Conservation (phyloP, 805 yeast species). For the Starmerella riodocensis region DNA sequence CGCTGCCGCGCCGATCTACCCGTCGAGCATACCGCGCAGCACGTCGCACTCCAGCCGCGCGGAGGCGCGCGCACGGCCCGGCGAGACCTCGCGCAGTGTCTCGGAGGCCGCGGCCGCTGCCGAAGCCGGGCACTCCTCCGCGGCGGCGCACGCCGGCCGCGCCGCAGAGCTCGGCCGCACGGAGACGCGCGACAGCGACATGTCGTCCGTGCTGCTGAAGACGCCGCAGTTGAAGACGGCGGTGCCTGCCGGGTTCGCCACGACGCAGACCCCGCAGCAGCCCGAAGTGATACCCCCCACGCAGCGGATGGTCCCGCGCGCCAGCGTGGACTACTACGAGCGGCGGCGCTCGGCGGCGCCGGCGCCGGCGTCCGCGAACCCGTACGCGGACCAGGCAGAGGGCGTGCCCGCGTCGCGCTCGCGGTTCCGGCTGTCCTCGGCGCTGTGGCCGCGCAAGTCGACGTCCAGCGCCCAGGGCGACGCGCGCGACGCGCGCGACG, state of each 20-base stretch:
- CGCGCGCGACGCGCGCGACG: neutral
- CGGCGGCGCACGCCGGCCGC: neutral
- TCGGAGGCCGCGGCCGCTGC: neutral
- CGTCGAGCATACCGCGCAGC: too few relatives aligned
- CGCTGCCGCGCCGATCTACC: too few relatives aligned
- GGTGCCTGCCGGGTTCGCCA: neutral
- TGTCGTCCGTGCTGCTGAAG: neutral
- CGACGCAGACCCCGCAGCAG: conserved; percentile 7
- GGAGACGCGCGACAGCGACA: neutral
- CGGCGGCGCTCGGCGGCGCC: too few relatives aligned
- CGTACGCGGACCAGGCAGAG: too few relatives aligned
- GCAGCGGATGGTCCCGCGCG: conserved; percentile 5
- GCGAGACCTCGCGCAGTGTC: neutral
- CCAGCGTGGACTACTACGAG: too few relatives aligned
- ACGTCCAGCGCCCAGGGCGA: neutral
- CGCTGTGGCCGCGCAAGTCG: conserved; percentile 2
- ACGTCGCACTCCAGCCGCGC: too few relatives aligned
- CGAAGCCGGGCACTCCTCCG: neutral
- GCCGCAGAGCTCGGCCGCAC: neutral
- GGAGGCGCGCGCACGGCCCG: too few relatives aligned
- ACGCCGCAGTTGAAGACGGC: neutral
- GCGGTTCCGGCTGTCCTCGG: conserved; percentile 8
- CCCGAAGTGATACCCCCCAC: conserved; percentile 9
- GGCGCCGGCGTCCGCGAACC: too few relatives aligned
- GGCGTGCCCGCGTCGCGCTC: neutral